Conservation (phyloP, 257 asterid species). For the Solanum chilense region DNA sequence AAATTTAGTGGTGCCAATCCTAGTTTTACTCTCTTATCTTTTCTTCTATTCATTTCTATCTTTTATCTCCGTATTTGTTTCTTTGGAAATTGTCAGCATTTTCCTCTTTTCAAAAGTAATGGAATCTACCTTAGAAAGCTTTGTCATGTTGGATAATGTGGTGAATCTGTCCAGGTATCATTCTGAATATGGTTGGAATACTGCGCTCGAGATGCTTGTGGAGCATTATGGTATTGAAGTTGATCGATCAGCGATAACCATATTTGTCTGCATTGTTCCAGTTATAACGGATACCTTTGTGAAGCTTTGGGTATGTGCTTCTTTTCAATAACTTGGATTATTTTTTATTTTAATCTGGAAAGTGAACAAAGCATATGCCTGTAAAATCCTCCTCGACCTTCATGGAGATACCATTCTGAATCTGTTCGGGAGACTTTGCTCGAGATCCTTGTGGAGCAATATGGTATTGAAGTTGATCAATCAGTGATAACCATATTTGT, state of each 20-base stretch:
- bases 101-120: neutral
- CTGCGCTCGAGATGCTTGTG: constrained; percentile 60
- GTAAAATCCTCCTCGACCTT: neutral
- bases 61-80: neutral
- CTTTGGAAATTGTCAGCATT: neutral
- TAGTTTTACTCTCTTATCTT: neutral
- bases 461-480: constrained; percentile 66
- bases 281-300: constrained; percentile 80
- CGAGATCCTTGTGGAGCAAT: constrained; percentile 69
- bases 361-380: neutral
- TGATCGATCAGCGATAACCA: constrained; percentile 56
- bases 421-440: constrained; percentile 86
- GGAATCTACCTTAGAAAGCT: neutral
- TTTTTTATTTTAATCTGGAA: neutral
- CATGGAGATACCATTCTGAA: constrained; percentile 73
- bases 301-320: constrained; percentile 82
- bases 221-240: constrained; percentile 85
- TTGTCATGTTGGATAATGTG: neutral
- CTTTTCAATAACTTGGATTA: neutral
- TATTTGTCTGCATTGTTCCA: constrained; percentile 68
- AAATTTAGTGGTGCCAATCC: neutral
- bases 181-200: constrained; percentile 91
- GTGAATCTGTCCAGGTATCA: constrained; percentile 59
- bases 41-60: neutral
- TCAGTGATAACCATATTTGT: constrained; percentile 60